Base-by-base conservation (phyloP, 345 rosid genomes). In the Aquilaria malaccensis region DNA sequence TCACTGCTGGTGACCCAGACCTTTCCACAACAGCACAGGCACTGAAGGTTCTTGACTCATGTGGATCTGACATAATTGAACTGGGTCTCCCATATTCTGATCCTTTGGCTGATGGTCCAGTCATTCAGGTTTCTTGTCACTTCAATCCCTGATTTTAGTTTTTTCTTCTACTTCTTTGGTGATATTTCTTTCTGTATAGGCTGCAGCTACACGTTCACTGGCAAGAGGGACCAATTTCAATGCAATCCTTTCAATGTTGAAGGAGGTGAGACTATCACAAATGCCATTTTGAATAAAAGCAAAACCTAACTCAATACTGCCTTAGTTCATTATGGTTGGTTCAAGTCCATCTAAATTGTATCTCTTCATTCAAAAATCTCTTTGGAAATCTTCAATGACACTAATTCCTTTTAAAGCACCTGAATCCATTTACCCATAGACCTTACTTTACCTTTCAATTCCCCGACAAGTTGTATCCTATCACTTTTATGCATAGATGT, bases 1-100 rank as follows among this genome's bases (percentile, higher is more conserved):
- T 90, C 63, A 94, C 99, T 30, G 99, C 96, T 30, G 99, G 97
- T 63, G 96, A 90, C 70, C 97, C 99, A 62, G 96, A 94, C 78
- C 93, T 94, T 76, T 79, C 89, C n/a, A 88, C 96, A 29, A 85
- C 96, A 12, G 95, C 91, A 0, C 80, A 86, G 71, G 93, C 99
- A 65, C 74, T 85, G 55, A 86, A 88, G 79, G 74, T 94, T 70
- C 85, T 88, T 53, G 88, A 88, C 47, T 70, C 85, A 0, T 86
- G 95, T 67, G 89, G 97, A 30, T 85, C 76, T 0, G 95, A 94
- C 78, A 86, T 91, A 13, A 94, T 88, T 74, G 93, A 91, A 67
- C 76, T 82, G 30, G 97, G 97, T 66, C 85, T 94, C 29, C 86
- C 95, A 0, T 94, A 88, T 72, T 94, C 97, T 61, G 97, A 91